Percentiles rank a stretch among this genome's conserved stretches.
phyloP scores from a whole-genome alignment of 2,329 filamentous ascomycete genomes.

The Colletotrichum sp. region DNA sequence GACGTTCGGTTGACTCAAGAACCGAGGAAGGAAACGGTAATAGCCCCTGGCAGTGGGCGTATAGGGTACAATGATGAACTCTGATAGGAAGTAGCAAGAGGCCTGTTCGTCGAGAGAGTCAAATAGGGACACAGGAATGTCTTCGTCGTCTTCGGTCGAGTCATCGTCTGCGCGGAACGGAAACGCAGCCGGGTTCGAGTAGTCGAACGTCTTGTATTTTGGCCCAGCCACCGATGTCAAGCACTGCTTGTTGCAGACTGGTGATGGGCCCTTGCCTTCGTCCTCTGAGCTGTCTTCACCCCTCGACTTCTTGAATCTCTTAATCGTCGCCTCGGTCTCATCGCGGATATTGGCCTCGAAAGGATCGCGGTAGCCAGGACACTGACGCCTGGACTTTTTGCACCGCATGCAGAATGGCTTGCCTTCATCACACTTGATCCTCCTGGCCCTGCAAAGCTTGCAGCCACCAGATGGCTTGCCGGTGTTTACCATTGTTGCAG shows the following conservation, averaged over 20 bases:
- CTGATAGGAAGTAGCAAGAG: conserved; percentile 21
- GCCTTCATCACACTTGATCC: conserved; percentile 29
- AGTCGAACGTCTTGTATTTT: conserved; percentile 17
- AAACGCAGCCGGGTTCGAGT: conserved; percentile 6
- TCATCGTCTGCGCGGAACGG: conserved; percentile 7
- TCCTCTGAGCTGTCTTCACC: conserved; percentile 15
- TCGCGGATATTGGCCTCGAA: conserved; percentile 29
- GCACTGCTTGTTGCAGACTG: conserved; percentile 16
- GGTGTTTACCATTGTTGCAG: conserved; percentile 26
- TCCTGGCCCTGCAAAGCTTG: conserved; percentile 26
- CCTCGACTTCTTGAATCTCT: conserved; percentile 20
- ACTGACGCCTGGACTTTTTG: conserved; percentile 26
- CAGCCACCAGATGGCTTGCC: conserved; percentile 28
- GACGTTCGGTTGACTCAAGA: conserved; percentile 13
- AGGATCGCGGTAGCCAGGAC: conserved; percentile 27
- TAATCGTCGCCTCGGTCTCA: conserved; percentile 28
- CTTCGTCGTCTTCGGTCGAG: conserved; percentile 3
- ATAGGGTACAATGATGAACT: conserved; percentile 20
- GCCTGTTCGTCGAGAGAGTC: conserved; percentile 19
- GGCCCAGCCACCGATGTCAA: conserved; percentile 9
- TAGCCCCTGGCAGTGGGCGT: conserved; percentile 9
- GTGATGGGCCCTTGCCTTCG: not conserved
- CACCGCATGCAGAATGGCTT: conserved; percentile 28
- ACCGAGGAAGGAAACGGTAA: conserved; percentile 19
- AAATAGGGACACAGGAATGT: conserved; percentile 11